phyloP scores from a whole-genome alignment of 345 rosid genomes.

The Linum usitatissimum region DNA sequence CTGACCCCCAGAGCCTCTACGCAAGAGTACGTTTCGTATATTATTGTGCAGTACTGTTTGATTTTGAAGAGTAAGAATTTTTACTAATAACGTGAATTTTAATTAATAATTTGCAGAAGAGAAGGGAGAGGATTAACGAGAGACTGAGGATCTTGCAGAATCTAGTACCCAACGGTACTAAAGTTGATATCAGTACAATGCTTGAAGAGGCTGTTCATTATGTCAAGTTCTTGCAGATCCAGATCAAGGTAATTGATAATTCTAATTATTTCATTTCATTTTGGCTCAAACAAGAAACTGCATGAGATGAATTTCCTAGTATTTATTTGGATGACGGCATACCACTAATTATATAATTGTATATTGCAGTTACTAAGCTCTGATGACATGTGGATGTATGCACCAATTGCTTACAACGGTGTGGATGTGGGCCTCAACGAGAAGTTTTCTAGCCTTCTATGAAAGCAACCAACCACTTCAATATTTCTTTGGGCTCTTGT shows the following conservation, averaged over 20 bases:
- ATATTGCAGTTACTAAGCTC: slow-evolving; percentile 90
- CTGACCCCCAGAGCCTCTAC: slow-evolving; percentile 93
- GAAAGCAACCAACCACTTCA: background rate
- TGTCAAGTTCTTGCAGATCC: slow-evolving; percentile 84
- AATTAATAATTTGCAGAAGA: slow-evolving; percentile 38
- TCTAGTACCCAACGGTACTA: slow-evolving; percentile 90
- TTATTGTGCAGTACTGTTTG: too few species aligned
- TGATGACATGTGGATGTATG: slow-evolving; percentile 94
- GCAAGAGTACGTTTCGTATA: slow-evolving; percentile 48
- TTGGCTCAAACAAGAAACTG: too few species aligned
- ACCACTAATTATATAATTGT: background rate
- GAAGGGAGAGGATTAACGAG: slow-evolving; percentile 84
- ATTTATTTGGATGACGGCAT: too few species aligned
- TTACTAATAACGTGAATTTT: background rate
- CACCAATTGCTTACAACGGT: slow-evolving; percentile 88
- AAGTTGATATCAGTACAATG: slow-evolving; percentile 90
- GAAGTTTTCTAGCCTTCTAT: slow-evolving; percentile 39
- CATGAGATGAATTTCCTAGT: too few species aligned
- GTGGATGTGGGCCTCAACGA: slow-evolving; percentile 64
- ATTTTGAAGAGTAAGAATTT: background rate
- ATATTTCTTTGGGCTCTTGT: too few species aligned
- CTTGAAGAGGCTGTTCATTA: slow-evolving; percentile 88
- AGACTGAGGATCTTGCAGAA: slow-evolving; percentile 61
- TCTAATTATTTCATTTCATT: too few species aligned
- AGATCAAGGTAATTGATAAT: slow-evolving; percentile 54